Evolutionary conservation across 345 rosid genomes (phyloP).

Genomic region (Raphanus sativus): DNA sequence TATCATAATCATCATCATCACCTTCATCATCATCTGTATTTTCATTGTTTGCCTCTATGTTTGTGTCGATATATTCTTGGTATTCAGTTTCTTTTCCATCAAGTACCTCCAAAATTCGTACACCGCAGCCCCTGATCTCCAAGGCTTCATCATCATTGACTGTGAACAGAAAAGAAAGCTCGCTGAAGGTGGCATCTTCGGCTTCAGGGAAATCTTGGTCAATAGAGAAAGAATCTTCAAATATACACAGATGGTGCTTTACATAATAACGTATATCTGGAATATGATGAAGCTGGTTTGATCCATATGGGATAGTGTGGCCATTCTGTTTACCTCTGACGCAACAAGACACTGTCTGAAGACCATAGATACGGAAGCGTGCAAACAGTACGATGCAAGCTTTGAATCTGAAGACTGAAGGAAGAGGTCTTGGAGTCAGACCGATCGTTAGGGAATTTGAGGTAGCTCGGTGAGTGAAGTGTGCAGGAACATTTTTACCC

Average conservation of each 20-base stretch:
- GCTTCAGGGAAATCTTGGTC: neutral
- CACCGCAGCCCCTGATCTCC: neutral
- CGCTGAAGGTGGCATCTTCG: neutral
- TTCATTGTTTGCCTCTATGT: neutral
- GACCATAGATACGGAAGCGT: neutral
- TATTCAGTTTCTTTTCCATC: neutral
- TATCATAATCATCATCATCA: too few species aligned
- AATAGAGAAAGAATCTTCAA: neutral
- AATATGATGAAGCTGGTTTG: neutral
- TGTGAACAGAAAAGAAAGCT: neutral
- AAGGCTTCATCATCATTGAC: neutral
- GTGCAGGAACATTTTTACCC: neutral
- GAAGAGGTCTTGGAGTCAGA: neutral
- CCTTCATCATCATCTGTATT: neutral
- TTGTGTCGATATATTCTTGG: neutral
- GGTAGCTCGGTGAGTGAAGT: neutral
- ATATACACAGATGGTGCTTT: neutral
- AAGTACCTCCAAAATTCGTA: neutral
- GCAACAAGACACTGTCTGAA: neutral
- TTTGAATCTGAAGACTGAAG: neutral
- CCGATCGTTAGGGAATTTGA: neutral
- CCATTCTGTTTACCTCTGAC: neutral
- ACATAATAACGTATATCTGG: neutral
- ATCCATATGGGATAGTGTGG: neutral
- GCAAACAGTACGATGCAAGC: neutral